Evolutionary conservation across 805 yeast genomes (phyloP), one percentile per base, ranked within the genome.

Genomic region (Barnettozyma californica): DNA sequence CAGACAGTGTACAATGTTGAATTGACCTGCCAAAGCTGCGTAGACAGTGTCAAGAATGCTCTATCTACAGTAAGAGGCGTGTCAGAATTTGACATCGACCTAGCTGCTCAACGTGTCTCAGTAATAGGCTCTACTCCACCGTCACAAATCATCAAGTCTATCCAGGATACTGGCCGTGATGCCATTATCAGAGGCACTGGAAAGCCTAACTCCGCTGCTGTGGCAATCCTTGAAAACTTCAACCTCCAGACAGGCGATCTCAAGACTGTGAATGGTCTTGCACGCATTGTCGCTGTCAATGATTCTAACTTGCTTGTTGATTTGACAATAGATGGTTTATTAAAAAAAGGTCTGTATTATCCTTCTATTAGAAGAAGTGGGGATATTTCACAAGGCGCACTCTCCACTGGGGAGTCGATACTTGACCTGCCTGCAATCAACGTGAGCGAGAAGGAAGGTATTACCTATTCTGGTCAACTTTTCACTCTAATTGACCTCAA

Each of bases 111-210:
- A 59, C 68, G 80, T 29, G 90, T 90, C 34, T 71, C 80, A 2
- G 84, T 91, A 3, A 68, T 69, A 21, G 95, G 96, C 4, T 63
- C 76, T 1, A 73, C 77, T 4, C 82, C 97, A 5, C 98, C 98
- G 1, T 86, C 95, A 1, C 67, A 65, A 13, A 77, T 91, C 35
- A 82, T 90, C 35, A 68, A 69, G 45, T 78, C 86, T 0, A 78
- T 92, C 48, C 91, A 85, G 63, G 61, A 61, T 2, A 81, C 83
- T 3, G 97, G 97, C 1, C 78, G 81, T 54, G 97, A 92, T 61
- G 96, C 96, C 4, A 87, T 92, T 54, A 84, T 92, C 21, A 74
- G 98, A 51, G 98, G 98, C 7, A 81, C 96, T 0, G 97, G 97
- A 3, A 75, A 72, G 49, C 84, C 95, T 16, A 84, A 91, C 63